These are phyloP conservation scores for Cytospora leucostoma DNA, from an alignment of 2,329 filamentous ascomycete species.

Conservation along the genomic window DNA sequence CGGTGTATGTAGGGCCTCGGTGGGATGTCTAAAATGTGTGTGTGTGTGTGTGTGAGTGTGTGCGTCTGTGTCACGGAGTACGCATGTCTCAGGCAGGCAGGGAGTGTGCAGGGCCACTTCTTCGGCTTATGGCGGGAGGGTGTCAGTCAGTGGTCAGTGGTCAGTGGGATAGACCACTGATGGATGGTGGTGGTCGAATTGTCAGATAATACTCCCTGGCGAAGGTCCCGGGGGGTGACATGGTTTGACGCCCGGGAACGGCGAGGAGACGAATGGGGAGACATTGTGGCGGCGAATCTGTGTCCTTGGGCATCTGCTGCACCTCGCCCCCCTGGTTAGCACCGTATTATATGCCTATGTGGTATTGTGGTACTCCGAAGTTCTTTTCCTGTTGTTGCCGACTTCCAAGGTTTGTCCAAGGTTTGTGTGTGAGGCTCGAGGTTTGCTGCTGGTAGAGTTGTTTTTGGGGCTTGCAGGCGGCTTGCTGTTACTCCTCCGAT, in stretches of 20 bases:
- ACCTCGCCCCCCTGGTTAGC: neutral
- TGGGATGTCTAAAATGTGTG: slow-evolving; percentile 4
- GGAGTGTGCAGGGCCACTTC: neutral
- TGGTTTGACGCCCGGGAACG: slow-evolving; percentile 18
- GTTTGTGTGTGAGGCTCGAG: too few relatives aligned
- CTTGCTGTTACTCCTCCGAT: neutral
- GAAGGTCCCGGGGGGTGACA: slow-evolving; percentile 16
- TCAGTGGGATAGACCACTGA: neutral
- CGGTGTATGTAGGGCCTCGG: neutral
- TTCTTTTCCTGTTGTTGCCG: too few relatives aligned
- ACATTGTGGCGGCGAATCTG: neutral
- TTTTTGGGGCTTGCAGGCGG: neutral
- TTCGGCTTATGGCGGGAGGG: neutral
- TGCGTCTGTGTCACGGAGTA: slow-evolving; percentile 17
- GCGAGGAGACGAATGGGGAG: slow-evolving; percentile 18
- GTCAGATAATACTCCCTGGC: slow-evolving; percentile 11
- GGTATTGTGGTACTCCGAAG: too few relatives aligned
- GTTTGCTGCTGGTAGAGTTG: neutral
- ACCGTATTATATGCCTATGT: neutral
- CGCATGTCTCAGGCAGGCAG: slow-evolving; percentile 18
- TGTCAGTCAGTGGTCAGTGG: neutral
- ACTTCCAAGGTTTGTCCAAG: too few relatives aligned
- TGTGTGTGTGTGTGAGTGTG: slow-evolving; percentile 1
- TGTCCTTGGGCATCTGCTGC: neutral
- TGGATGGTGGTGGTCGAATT: slow-evolving; percentile 6